Percentiles rank a stretch among this genome's conserved stretches.
phyloP scores from a whole-genome alignment of 352 stramenopile species.

The Globisporangium polare region DNA sequence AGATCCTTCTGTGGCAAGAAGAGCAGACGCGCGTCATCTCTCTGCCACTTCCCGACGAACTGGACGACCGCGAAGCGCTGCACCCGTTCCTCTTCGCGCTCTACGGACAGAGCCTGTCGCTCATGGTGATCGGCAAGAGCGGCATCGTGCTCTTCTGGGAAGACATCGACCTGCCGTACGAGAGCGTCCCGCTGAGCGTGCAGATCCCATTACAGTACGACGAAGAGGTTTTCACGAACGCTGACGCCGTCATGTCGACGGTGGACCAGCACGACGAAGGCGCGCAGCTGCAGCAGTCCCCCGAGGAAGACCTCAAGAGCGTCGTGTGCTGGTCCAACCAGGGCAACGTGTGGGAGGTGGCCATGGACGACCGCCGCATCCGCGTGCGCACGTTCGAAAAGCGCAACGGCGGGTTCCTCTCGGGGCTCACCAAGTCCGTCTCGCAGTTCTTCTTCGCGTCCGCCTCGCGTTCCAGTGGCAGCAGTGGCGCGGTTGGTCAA shows the following conservation, averaged over 20 bases:
- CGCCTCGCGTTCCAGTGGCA: constrained; percentile 17
- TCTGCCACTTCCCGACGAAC: constrained; percentile 51
- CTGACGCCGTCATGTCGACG: constrained; percentile 27
- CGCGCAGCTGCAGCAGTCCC: constrained; percentile 10
- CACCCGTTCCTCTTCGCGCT: constrained; percentile 66
- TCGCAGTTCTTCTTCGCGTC: constrained; percentile 77
- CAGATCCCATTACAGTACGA: constrained; percentile 62
- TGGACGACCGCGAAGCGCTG: constrained; percentile 43
- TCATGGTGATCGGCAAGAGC: constrained; percentile 61
- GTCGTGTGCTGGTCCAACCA: constrained; percentile 81
- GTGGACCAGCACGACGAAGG: constrained; percentile 9
- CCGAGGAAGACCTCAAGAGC: constrained; percentile 35
- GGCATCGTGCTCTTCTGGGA: constrained; percentile 80
- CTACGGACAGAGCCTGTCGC: constrained; percentile 58
- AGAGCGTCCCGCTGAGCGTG: constrained; percentile 70
- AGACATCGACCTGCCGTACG: constrained; percentile 73
- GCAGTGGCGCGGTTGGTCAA: not conserved
- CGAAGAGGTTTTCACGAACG: constrained; percentile 49
- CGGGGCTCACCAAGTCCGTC: constrained; percentile 66
- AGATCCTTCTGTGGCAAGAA: constrained; percentile 69
- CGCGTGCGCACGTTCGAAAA: constrained; percentile 73
- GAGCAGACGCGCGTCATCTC: constrained; percentile 38
- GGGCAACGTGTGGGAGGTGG: constrained; percentile 75
- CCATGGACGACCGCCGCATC: constrained; percentile 75
- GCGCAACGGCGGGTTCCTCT: constrained; percentile 58